Percentiles rank a stretch among this genome's conserved stretches.
These are phyloP conservation scores for Noccaea caerulescens DNA, from an alignment of 345 rosid genomes.

Conservation along the genomic window DNA sequence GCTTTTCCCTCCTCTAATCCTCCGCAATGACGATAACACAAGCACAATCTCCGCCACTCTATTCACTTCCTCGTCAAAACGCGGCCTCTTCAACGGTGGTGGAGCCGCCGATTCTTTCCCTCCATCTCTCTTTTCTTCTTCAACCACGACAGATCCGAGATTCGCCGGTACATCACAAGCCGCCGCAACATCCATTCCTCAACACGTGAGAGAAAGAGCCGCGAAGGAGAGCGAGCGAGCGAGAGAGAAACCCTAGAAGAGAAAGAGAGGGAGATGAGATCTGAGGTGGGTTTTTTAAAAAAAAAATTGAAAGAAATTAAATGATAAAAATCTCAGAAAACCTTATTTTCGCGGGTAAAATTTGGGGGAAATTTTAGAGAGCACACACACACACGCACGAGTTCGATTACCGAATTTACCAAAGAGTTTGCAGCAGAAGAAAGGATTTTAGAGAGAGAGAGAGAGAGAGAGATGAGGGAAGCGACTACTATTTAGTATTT, in stretches of 20 bases:
- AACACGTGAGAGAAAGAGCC: not conserved
- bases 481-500: conserved; percentile 2
- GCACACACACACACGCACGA: not conserved
- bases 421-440: conserved; percentile 22
- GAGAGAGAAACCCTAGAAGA: conserved; percentile 38
- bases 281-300: not conserved
- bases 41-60: conserved; percentile 89
- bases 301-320: conserved; percentile 4
- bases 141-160: conserved; percentile 21
- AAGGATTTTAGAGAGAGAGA: conserved; percentile 9
- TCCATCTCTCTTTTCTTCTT: conserved; percentile 16
- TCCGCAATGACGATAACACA: conserved; percentile 75
- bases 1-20: conserved; percentile 72
- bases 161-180: conserved; percentile 19
- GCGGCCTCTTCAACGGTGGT: conserved; percentile 49
- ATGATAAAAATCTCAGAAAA: conserved; percentile 10
- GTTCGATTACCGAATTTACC: conserved; percentile 19
- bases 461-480: conserved; percentile 5
- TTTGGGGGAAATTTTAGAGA: conserved; percentile 10
- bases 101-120: conserved; percentile 33
- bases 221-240: not conserved
- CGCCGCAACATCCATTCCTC: conserved; percentile 34
- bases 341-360: conserved; percentile 39
- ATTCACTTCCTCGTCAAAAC: conserved; percentile 45
- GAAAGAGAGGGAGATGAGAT: conserved; percentile 42